phyloP scores from a whole-genome alignment of 768 basidiomycete species.

The Stropharia rugosoannulata region DNA sequence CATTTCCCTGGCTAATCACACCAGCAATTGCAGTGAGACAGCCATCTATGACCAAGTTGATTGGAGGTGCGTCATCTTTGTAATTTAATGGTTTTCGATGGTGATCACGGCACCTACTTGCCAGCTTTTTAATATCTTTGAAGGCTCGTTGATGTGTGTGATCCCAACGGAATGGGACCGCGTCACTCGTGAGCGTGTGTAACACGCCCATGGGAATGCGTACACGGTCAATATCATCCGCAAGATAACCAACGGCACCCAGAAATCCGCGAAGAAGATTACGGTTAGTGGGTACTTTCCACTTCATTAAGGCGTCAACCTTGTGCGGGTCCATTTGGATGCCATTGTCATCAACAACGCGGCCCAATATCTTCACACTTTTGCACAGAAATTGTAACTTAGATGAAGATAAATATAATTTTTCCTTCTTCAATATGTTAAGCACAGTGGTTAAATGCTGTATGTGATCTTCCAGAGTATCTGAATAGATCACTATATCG shows the following conservation, averaged over 20 bases:
- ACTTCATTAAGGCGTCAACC: slow-evolving; percentile 30
- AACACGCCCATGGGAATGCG: slow-evolving; percentile 34
- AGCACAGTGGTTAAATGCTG: slow-evolving; percentile 28
- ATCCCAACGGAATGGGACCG: slow-evolving; percentile 17
- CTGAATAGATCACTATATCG: slow-evolving; percentile 35
- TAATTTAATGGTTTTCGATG: slow-evolving; percentile 14
- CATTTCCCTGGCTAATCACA: slow-evolving; percentile 17
- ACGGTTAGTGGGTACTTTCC: slow-evolving; percentile 26
- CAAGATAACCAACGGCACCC: slow-evolving; percentile 20
- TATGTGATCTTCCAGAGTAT: slow-evolving; percentile 31
- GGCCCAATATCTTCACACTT: slow-evolving; percentile 22
- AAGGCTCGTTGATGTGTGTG: slow-evolving; percentile 26
- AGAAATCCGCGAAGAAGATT: slow-evolving; percentile 29
- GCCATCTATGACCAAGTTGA: slow-evolving; percentile 28
- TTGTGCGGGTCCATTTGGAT: slow-evolving; percentile 40
- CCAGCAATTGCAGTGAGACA: slow-evolving; percentile 25
- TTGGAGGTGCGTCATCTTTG: slow-evolving; percentile 7
- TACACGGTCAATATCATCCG: slow-evolving; percentile 25
- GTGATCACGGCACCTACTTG: slow-evolving; percentile 14
- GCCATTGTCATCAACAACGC: slow-evolving; percentile 26
- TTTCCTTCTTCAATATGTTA: slow-evolving; percentile 19
- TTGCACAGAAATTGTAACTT: slow-evolving; percentile 30
- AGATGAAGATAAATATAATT: slow-evolving; percentile 26
- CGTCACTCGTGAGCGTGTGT: slow-evolving; percentile 12
- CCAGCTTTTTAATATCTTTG: slow-evolving; percentile 25